Evolutionary conservation across 2,329 filamentous ascomycete genomes (phyloP), one percentile per base, ranked within the genome.

Genomic region (Alternaria triticimaculans): DNA sequence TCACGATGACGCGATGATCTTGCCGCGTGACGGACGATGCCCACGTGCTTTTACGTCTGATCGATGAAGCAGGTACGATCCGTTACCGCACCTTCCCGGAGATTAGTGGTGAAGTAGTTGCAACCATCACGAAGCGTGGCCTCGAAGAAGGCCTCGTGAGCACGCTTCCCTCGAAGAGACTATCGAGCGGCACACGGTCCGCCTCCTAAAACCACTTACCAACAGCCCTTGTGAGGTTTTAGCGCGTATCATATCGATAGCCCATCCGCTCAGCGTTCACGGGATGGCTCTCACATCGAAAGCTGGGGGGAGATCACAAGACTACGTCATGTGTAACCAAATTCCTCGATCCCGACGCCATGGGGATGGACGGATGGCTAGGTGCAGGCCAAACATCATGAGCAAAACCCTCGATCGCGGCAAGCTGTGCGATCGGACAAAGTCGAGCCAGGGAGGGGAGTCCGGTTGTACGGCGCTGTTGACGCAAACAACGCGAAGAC

Each of bases 301-400:
- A 50, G 30, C 46, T 43, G 18, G 18, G 55, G 44, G 55, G 28
- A 30, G 33, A 58, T 54, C 43, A 37, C 23, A 23, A 21, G 55
- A 12, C 43, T 48, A 63, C 56, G 60, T 63, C 60, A 63, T 55
- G 49, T 49, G 48, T 49, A 23, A 28, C 26, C 11, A 33, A 6
- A 20, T 18, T 18, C 4, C 45, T 49, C 55, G 49, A 62, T 41
- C 28, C 28, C 30, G 30, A 37, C 30, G 49, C 49, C 14, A 53
- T 55, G 12, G 46, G 41, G 49, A 37, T 30, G 25, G 43, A 30
- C 23, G 12, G 18, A 33, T 57, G 21, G 48, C 58, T 60, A 46
- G 46, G 30, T 50, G n/a, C 61, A 63, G 48, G n/a, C 28, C 33
- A 50, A 55, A 37, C 44, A 33, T 50, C 18, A 50, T 45, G n/a